Evolutionary conservation across 371 early-diverging fungal species (phyloP).

Genomic region (Mortierella sp.): DNA sequence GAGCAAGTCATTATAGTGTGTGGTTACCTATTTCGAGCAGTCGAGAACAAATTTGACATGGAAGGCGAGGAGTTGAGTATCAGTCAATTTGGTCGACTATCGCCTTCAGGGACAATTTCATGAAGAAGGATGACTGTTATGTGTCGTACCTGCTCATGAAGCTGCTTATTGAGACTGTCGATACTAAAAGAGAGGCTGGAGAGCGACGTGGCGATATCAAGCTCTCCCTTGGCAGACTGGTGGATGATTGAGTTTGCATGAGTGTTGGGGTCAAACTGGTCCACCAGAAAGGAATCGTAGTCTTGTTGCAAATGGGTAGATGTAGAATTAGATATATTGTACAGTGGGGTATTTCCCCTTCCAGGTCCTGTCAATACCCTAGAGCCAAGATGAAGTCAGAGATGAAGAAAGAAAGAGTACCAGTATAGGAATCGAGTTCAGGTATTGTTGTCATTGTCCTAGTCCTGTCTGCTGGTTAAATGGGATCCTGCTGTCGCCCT

Average conservation of each 20-base stretch:
- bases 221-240: conserved; percentile 64
- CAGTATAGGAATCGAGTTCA: conserved; percentile 50
- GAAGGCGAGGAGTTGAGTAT: not conserved
- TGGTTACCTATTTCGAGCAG: conserved; percentile 67
- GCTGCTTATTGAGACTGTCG: conserved; percentile 81
- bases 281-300: conserved; percentile 70
- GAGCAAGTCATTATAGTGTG: conserved; percentile 78
- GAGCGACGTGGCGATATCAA: conserved; percentile 75
- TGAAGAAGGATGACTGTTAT: not conserved
- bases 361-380: not conserved
- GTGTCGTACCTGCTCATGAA: conserved; percentile 79
- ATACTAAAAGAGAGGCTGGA: conserved; percentile 80
- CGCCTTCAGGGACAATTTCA: not conserved
- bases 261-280: conserved; percentile 70
- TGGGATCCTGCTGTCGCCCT: too few species aligned
- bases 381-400: conserved; percentile 2
- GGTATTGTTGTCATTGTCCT: conserved; percentile 40
- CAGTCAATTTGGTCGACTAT: not conserved
- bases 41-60: too few species aligned
- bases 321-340: not conserved
- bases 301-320: conserved; percentile 54
- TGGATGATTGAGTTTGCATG: conserved; percentile 69
- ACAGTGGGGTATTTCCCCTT: not conserved
- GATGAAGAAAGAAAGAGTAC: conserved; percentile 18
- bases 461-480: conserved; percentile 8